A percentile compares a stretch with the other conserved stretches of the same genome.
These are phyloP conservation scores for Colletotrichum ledebouriae DNA, from an alignment of 2,329 filamentous ascomycete species.

Conservation along the genomic window DNA sequence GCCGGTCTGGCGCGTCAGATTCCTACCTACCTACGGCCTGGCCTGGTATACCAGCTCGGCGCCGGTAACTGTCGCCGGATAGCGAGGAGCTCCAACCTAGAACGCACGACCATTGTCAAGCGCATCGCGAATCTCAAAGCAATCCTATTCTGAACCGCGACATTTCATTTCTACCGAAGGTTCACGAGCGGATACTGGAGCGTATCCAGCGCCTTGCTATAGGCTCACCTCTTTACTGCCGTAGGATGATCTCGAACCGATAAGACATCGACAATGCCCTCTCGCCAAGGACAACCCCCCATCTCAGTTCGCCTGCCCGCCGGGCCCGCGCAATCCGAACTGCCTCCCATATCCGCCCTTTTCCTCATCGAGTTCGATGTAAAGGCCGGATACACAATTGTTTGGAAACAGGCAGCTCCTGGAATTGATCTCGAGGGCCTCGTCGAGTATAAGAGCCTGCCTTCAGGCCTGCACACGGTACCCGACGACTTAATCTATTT, in stretches of 20 bases:
- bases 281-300: constrained; percentile 56
- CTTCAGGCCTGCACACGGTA: constrained; percentile 92
- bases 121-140: constrained; percentile 14
- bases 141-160: neutral
- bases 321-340: constrained; percentile 56
- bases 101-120: constrained; percentile 39
- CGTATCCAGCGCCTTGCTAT: neutral
- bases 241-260: constrained; percentile 33
- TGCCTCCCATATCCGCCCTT: constrained; percentile 78
- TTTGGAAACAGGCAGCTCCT: constrained; percentile 82
- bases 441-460: constrained; percentile 96
- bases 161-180: no score
- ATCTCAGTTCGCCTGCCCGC: constrained; percentile 54
- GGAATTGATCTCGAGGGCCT: constrained; percentile 84
- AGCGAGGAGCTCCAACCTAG: constrained; percentile 36
- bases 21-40: no score
- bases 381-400: constrained; percentile 90
- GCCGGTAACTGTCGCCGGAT: constrained; percentile 30
- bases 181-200: no score
- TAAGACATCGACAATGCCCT: constrained; percentile 45
- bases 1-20: neutral
- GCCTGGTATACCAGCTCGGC: no score
- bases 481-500: constrained; percentile 94
- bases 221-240: constrained; percentile 15
- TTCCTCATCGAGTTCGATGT: constrained; percentile 95